Evolutionary conservation across 257 asterid genomes (phyloP).

Genomic region (Echites panduratus): DNA sequence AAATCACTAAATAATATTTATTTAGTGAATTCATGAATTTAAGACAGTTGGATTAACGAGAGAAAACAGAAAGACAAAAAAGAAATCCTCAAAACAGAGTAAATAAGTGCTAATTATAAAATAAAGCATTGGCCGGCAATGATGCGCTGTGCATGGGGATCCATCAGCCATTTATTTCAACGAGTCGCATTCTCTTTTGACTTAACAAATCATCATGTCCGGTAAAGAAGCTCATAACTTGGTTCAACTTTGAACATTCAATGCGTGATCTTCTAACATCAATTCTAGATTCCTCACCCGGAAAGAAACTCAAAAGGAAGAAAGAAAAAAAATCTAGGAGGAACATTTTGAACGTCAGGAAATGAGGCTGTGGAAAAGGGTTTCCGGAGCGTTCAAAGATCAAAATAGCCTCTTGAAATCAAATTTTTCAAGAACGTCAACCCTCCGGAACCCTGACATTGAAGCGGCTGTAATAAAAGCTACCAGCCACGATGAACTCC

Average conservation of each 20-base stretch:
- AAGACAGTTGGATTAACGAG: background rate
- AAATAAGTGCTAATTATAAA: background rate
- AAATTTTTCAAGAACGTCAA: constrained; percentile 44
- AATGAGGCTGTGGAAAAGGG: constrained; percentile 82
- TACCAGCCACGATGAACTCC: constrained; percentile 52
- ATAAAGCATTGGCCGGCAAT: background rate
- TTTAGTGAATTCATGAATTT: no score
- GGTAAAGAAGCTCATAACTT: constrained; percentile 3
- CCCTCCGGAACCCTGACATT: constrained; percentile 74
- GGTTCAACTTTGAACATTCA: constrained; percentile 1
- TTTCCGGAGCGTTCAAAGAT: constrained; percentile 63
- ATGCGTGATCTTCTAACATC: background rate
- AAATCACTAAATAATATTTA: no score
- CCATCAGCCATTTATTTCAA: background rate
- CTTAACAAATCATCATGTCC: background rate
- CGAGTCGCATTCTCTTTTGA: background rate
- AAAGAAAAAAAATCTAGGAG: no score
- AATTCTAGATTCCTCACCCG: background rate
- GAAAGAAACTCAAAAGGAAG: background rate
- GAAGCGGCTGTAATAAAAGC: constrained; percentile 71
- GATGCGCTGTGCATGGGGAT: constrained; percentile 1
- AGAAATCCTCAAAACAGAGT: background rate
- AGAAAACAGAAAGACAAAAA: background rate
- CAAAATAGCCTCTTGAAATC: constrained; percentile 61
- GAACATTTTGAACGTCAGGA: constrained; percentile 11